Conservation (phyloP, 177 flowering plant species). For the Tripterygium wilfordii region DNA sequence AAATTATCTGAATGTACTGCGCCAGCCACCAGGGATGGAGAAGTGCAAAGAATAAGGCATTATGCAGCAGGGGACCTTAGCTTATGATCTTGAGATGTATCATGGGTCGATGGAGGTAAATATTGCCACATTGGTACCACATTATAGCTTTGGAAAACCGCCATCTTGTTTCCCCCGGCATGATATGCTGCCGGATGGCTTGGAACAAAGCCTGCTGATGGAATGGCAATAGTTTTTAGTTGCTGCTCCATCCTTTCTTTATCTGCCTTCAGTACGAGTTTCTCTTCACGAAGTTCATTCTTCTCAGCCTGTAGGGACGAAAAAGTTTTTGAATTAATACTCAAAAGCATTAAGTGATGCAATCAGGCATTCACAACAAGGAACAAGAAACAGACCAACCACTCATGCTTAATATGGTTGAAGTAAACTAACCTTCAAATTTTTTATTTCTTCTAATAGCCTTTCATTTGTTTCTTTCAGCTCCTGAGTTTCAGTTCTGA, state of each 20-base stretch:
- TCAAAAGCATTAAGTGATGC: background rate
- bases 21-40: no score
- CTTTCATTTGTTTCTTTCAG: conserved; percentile 49
- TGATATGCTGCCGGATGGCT: conserved; percentile 44
- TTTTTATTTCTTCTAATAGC: conserved; percentile 52
- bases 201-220: conserved; percentile 41
- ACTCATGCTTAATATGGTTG: no score
- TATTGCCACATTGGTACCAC: conserved; percentile 72
- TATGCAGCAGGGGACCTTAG: conserved; percentile 85
- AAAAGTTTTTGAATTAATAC: background rate
- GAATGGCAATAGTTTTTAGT: conserved; percentile 35
- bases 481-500: conserved; percentile 44
- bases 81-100: conserved; percentile 67
- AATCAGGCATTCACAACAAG: background rate
- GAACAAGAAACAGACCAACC: background rate
- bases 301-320: conserved; percentile 46
- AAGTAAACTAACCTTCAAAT: conserved; percentile 39
- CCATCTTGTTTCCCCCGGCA: conserved; percentile 48
- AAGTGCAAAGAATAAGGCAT: no score
- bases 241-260: conserved; percentile 63
- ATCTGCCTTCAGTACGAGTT: conserved; percentile 45
- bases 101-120: conserved; percentile 47
- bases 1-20: no score
- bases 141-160: conserved; percentile 53
- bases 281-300: conserved; percentile 71